Conservation (phyloP, 768 basidiomycete species). For the Tricholoma furcatifolium region DNA sequence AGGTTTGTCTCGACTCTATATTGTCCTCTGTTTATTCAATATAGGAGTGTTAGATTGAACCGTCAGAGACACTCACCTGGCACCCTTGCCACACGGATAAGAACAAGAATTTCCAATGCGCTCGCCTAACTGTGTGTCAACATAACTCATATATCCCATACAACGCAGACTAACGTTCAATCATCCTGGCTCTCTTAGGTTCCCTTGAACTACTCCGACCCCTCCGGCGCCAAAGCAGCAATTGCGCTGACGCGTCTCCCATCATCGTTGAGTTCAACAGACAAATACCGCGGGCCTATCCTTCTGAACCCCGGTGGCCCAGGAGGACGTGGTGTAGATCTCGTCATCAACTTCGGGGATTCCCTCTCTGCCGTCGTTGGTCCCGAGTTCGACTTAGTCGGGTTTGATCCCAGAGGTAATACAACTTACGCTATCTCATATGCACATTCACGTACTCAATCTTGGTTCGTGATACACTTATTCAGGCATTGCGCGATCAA, state of each 20-base stretch:
- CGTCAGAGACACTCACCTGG: conserved; percentile 21
- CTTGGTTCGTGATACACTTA: neutral
- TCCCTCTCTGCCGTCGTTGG: conserved; percentile 33
- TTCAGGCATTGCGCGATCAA: conserved; percentile 34
- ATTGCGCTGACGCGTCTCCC: conserved; percentile 44
- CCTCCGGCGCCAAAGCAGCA: conserved; percentile 32
- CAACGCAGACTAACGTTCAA: too few relatives aligned
- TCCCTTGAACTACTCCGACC: conserved; percentile 43
- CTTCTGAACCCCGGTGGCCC: conserved; percentile 51
- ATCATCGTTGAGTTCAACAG: conserved; percentile 25
- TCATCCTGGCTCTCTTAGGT: conserved; percentile 27
- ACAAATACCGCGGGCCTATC: conserved; percentile 41
- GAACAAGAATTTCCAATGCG: conserved; percentile 23
- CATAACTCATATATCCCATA: neutral
- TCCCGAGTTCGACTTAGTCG: conserved; percentile 42
- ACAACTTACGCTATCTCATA: neutral
- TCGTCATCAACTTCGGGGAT: conserved; percentile 22
- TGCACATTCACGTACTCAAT: neutral
- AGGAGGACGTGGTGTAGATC: conserved; percentile 40
- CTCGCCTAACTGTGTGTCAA: conserved; percentile 26
- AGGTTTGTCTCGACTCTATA: neutral
- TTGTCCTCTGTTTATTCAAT: neutral
- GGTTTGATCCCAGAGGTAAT: conserved; percentile 51
- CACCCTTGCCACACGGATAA: conserved; percentile 18
- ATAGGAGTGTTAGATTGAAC: conserved; percentile 8